Evolutionary conservation across 768 basidiomycete species (phyloP), one percentile per base, ranked within the genome.

Genomic region (Calvatia gigantea): DNA sequence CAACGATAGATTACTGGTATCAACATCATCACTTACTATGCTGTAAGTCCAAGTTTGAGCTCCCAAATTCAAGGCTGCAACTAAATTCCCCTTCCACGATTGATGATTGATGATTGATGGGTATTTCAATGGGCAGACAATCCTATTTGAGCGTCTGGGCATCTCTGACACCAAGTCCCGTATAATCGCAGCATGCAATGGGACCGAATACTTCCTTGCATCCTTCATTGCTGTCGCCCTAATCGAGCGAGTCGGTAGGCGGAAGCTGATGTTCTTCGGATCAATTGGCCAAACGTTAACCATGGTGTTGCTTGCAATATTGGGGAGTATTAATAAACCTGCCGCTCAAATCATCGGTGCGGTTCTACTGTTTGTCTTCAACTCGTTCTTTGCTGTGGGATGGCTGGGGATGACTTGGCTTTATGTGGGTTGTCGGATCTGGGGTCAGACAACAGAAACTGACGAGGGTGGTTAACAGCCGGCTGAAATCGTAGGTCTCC

Each of bases 391-490:
- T 63, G 84, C 84, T 0, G 68, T 85, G 51, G 85, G 85, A 0
- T 88, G 85, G 85, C 66, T 87, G 38, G 83, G 85, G 15, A 84
- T 86, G 79, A 84, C 86, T 1, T 87, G 85, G 84, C 70, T 87
- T 57, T 86, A 84, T 61, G 82, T 83, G 58, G 63, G 81, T 72
- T 33, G 15, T n/a, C 17, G 25, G 14, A 14, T 12, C 29, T 43
- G 12, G 2, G 6, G 12, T 8, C n/a, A n/a, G n/a, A n/a, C n/a
- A 27, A 9, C n/a, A n/a, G 19, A 9, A 5, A 27, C 51, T 58
- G 46, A 54, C 14, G 11, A 45, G 31, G 8, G 8, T 23, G 17
- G 8, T 15, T 21, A 31, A 27, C 55, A 86, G 77, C 83, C 85
- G 57, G 84, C 84, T 15, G 85, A 87, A 65, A 82, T 86, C 21